Evolutionary conservation across 306 rosid genomes (phyloP).

Genomic region (Lathyrus aphaca): DNA sequence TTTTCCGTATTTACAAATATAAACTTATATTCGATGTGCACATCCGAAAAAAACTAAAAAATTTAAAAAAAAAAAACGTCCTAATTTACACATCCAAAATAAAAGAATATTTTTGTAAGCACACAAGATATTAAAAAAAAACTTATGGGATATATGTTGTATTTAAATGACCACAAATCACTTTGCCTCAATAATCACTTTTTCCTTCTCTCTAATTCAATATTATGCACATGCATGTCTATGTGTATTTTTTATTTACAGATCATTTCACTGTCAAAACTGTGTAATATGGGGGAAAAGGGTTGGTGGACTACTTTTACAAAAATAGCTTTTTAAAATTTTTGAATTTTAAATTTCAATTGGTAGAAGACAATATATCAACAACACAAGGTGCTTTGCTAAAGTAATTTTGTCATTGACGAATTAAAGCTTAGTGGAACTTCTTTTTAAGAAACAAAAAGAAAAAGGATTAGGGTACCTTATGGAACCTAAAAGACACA

Average conservation of each 20-base stretch:
- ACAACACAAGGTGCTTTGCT: slow-evolving; percentile 39
- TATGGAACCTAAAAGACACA: slow-evolving; percentile 60
- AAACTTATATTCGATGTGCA: too few species aligned
- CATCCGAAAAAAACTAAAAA: too few species aligned
- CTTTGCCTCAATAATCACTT: neutral
- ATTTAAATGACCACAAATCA: too few species aligned
- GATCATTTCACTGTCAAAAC: slow-evolving; percentile 1
- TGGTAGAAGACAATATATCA: slow-evolving; percentile 30
- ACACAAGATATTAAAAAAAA: too few species aligned
- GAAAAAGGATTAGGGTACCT: slow-evolving; percentile 35
- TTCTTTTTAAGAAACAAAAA: slow-evolving; percentile 35
- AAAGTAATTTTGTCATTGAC: slow-evolving; percentile 38
- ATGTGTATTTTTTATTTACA: neutral
- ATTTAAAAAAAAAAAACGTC: too few species aligned
- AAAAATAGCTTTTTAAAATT: neutral
- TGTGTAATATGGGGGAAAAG: neutral
- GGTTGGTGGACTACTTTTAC: neutral
- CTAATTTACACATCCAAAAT: too few species aligned
- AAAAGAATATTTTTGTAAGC: too few species aligned
- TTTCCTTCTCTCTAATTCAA: neutral
- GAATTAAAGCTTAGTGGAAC: slow-evolving; percentile 45
- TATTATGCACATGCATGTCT: neutral
- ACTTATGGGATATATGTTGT: too few species aligned
- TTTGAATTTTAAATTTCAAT: slow-evolving; percentile 20
- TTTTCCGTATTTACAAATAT: too few species aligned